A percentile compares a stretch with the other conserved stretches of the same genome.
Evolutionary conservation across 768 basidiomycete genomes (phyloP).

Genomic region (Cystofilobasidium ferigula): DNA sequence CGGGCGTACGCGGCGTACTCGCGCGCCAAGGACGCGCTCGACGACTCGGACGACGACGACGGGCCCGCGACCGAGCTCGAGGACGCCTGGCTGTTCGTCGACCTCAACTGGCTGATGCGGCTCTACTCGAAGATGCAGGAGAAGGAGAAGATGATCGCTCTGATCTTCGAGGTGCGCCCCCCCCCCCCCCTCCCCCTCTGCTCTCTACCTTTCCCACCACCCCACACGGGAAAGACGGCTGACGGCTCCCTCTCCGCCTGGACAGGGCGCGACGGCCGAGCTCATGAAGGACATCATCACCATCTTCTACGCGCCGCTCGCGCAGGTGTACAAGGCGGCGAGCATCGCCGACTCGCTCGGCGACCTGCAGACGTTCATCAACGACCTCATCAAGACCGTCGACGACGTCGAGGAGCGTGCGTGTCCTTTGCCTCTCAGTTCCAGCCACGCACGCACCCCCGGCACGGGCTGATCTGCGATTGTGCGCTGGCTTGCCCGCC

Average conservation of each 20-base stretch:
- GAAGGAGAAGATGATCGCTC: slow-evolving; percentile 77
- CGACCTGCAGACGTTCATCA: slow-evolving; percentile 87
- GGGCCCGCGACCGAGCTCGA: slow-evolving; percentile 67
- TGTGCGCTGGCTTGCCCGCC: too few relatives aligned
- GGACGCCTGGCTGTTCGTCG: slow-evolving; percentile 93
- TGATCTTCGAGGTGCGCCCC: slow-evolving; percentile 76
- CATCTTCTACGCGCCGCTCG: slow-evolving; percentile 92
- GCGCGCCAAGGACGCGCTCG: slow-evolving; percentile 48
- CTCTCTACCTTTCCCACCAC: background rate
- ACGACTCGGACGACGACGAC: slow-evolving; percentile 74
- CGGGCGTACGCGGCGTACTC: slow-evolving; percentile 69
- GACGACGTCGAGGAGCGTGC: slow-evolving; percentile 75
- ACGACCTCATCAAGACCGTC: slow-evolving; percentile 87
- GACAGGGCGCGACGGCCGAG: slow-evolving; percentile 83
- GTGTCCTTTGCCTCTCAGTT: background rate
- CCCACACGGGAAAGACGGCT: too few relatives aligned
- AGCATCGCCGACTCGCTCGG: slow-evolving; percentile 87
- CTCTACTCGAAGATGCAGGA: slow-evolving; percentile 71
- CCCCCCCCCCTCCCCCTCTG: background rate
- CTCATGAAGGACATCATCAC: slow-evolving; percentile 96
- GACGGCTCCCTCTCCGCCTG: too few relatives aligned
- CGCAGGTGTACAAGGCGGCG: slow-evolving; percentile 93
- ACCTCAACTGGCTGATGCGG: slow-evolving; percentile 66
- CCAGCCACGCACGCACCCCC: background rate
- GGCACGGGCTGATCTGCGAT: background rate